Percentiles rank a stretch among this genome's conserved stretches.
Evolutionary conservation across 1,284 basidiomycete species (phyloP).

Genomic region (Cryptococcus sp.): DNA sequence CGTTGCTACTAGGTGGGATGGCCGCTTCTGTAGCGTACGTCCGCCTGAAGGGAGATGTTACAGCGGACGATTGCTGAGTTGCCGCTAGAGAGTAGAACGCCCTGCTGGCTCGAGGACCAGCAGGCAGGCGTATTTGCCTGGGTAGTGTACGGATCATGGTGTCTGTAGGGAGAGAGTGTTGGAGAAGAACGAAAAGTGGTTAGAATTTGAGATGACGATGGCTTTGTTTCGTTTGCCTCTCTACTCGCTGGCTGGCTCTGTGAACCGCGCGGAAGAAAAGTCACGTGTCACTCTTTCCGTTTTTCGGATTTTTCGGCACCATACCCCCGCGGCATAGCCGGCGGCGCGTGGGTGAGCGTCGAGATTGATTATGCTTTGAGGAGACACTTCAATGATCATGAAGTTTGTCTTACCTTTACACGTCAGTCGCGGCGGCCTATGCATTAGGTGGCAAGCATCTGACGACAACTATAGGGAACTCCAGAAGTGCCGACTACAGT

Average conservation of each 20-base stretch:
- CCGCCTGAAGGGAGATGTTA: constrained; percentile 13
- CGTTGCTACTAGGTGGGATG: constrained; percentile 50
- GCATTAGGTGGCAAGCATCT: too few relatives aligned
- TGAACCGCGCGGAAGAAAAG: not conserved
- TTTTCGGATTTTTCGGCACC: constrained; percentile 4
- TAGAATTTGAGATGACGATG: not conserved
- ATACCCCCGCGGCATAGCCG: not conserved
- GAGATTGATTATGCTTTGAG: too few relatives aligned
- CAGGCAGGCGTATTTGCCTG: constrained; percentile 18
- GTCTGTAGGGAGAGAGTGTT: not conserved
- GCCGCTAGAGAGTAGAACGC: constrained; percentile 6
- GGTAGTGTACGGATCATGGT: constrained; percentile 37
- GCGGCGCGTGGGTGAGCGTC: too few relatives aligned
- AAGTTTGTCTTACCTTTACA: too few relatives aligned
- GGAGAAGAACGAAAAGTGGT: not conserved
- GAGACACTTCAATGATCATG: too few relatives aligned
- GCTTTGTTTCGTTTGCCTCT: not conserved
- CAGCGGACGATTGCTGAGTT: too few relatives aligned
- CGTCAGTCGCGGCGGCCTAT: too few relatives aligned
- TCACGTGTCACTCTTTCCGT: not conserved
- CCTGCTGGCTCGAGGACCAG: constrained; percentile 15
- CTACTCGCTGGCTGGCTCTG: not conserved
- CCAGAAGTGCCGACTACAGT: too few relatives aligned
- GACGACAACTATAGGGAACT: too few relatives aligned
- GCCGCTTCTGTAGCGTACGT: constrained; percentile 43